phyloP scores from a whole-genome alignment of 1,284 basidiomycete genomes.

The Cystobasidium sp. region DNA sequence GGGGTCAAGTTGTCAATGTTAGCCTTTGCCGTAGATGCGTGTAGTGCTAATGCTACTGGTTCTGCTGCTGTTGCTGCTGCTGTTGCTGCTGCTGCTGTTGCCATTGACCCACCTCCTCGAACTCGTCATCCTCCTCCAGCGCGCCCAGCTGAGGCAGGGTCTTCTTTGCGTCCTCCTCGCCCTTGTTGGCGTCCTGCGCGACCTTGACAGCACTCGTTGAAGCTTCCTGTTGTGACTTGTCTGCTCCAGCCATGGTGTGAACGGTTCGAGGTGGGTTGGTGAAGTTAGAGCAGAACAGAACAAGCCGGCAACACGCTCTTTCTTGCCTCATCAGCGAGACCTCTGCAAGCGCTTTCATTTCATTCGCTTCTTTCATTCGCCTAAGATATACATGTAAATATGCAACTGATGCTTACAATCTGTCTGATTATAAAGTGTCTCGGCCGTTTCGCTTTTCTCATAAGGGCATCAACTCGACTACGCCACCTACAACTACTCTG shows the following conservation, averaged over 20 bases:
- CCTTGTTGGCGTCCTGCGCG: slow-evolving; percentile 29
- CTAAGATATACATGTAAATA: too few relatives aligned
- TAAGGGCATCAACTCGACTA: neutral
- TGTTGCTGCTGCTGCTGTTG: neutral
- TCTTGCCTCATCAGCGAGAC: neutral
- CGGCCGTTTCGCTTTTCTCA: too few relatives aligned
- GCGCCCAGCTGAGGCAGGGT: slow-evolving; percentile 45
- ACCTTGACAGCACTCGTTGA: slow-evolving; percentile 22
- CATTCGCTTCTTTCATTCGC: too few relatives aligned
- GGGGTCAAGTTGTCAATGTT: neutral
- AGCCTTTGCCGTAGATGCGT: neutral
- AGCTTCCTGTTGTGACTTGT: slow-evolving; percentile 30
- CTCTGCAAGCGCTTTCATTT: slow-evolving; percentile 8
- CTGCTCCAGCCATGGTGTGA: slow-evolving; percentile 19
- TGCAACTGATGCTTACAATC: too few relatives aligned
- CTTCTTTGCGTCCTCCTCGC: slow-evolving; percentile 36
- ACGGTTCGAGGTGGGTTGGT: neutral
- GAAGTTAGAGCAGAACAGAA: neutral
- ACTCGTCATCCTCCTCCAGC: slow-evolving; percentile 54
- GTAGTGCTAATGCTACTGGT: neutral
- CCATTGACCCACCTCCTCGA: slow-evolving; percentile 49
- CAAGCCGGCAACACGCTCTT: slow-evolving; percentile 2
- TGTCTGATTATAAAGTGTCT: too few relatives aligned
- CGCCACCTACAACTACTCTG: neutral
- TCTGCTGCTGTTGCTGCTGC: slow-evolving; percentile 1